These are phyloP conservation scores for Blastobotrys serpentis DNA, from an alignment of 1,139 yeast genomes.

Conservation along the genomic window DNA sequence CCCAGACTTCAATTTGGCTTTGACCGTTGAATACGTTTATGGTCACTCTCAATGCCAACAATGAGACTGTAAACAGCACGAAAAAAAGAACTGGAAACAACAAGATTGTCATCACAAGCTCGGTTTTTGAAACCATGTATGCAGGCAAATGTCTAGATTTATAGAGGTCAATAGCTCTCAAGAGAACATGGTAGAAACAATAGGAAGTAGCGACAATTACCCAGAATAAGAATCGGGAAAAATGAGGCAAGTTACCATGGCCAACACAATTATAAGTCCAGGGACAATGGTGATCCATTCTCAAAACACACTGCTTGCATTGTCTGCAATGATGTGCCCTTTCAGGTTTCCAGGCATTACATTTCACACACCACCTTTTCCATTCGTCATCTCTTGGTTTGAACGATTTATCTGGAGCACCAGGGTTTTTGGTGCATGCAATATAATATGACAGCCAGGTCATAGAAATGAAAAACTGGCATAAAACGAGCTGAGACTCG, in stretches of 20 bases:
- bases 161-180: constrained; percentile 50
- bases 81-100: constrained; percentile 58
- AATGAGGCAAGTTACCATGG: constrained; percentile 74
- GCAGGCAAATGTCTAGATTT: constrained; percentile 56
- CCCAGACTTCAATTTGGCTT: constrained; percentile 95
- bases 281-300: constrained; percentile 88
- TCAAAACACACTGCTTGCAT: constrained; percentile 55
- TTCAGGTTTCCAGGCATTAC: constrained; percentile 67
- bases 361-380: constrained; percentile 65
- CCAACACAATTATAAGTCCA: constrained; percentile 90
- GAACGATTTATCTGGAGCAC: constrained; percentile 51
- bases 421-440: constrained; percentile 61
- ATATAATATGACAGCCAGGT: constrained; percentile 69
- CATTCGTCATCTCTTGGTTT: constrained; percentile 45
- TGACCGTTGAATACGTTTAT: constrained; percentile 62
- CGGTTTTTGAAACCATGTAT: constrained; percentile 54
- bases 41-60: constrained; percentile 62
- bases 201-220: constrained; percentile 56
- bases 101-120: constrained; percentile 56
- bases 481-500: constrained; percentile 45
- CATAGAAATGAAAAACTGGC: constrained; percentile 51
- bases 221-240: constrained; percentile 73
- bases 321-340: constrained; percentile 75
- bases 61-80: constrained; percentile 55
- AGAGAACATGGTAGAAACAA: constrained; percentile 46